Evolutionary conservation across 1,284 basidiomycete species (phyloP).

Genomic region (Rugosomyces carneus): DNA sequence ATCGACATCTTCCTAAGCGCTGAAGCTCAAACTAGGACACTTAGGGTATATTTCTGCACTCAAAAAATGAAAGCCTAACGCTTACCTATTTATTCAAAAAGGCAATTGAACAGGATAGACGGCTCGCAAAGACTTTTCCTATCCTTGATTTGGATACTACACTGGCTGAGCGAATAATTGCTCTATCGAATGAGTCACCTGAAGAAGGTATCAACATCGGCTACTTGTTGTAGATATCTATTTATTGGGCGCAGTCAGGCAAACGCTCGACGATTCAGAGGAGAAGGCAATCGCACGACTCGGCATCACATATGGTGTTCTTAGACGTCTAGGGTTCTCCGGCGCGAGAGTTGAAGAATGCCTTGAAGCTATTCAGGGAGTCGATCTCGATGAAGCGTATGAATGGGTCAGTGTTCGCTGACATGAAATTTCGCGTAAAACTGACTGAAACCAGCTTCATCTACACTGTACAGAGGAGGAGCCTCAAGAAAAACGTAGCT

Average conservation of each 20-base stretch:
- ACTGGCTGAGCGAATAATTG: constrained; percentile 57
- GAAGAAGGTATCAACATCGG: constrained; percentile 28
- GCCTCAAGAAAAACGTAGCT: constrained; percentile 27
- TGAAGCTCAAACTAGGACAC: constrained; percentile 23
- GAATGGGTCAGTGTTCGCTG: constrained; percentile 70
- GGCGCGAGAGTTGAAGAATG: constrained; percentile 69
- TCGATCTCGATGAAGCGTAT: constrained; percentile 87
- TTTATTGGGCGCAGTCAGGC: constrained; percentile 24
- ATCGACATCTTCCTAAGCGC: not conserved
- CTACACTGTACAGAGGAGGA: constrained; percentile 65
- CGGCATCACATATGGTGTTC: constrained; percentile 75
- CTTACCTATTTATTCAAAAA: constrained; percentile 24
- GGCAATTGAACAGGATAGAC: constrained; percentile 82
- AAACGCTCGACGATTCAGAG: constrained; percentile 43
- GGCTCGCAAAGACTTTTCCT: constrained; percentile 65
- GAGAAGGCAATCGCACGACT: constrained; percentile 74
- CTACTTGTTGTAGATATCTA: constrained; percentile 1
- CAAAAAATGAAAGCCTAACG: not conserved
- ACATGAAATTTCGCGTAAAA: constrained; percentile 2
- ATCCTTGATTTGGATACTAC: constrained; percentile 58
- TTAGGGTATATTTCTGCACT: constrained; percentile 33
- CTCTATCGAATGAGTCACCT: constrained; percentile 37
- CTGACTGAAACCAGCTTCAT: constrained; percentile 49
- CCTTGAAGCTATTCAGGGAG: constrained; percentile 51
- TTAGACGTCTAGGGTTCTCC: constrained; percentile 81